Conservation (phyloP, 208 protist genomes). For the Wallacemonas sp. region DNA sequence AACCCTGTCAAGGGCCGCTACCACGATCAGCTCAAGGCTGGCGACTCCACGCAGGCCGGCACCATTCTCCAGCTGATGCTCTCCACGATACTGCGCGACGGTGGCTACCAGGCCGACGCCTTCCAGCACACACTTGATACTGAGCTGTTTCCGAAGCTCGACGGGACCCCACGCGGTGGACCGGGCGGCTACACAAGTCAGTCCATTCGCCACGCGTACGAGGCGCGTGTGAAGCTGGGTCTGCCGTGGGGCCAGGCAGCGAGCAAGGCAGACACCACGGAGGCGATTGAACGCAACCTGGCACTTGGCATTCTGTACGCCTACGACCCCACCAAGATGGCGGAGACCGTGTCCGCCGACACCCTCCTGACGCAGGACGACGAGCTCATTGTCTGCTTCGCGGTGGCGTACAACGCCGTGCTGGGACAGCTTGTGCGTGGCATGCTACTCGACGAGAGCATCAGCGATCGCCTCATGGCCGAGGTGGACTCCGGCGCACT, state of each 20-base stretch:
- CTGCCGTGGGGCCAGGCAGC: slow-evolving; percentile 13
- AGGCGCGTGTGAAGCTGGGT: slow-evolving; percentile 16
- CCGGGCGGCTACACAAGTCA: slow-evolving; percentile 42
- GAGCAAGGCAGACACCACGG: slow-evolving; percentile 32
- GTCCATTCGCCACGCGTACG: slow-evolving; percentile 29
- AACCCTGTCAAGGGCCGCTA: slow-evolving; percentile 31
- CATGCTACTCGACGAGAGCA: slow-evolving; percentile 24
- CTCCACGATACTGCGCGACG: slow-evolving; percentile 24
- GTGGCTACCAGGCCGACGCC: slow-evolving; percentile 18
- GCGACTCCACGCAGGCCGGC: slow-evolving; percentile 33
- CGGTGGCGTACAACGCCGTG: slow-evolving; percentile 40
- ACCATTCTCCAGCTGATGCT: slow-evolving; percentile 36
- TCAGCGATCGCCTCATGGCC: slow-evolving; percentile 25
- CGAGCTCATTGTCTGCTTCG: slow-evolving; percentile 36
- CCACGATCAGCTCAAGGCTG: slow-evolving; percentile 32
- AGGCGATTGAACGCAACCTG: slow-evolving; percentile 32
- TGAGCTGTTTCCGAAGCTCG: slow-evolving; percentile 26
- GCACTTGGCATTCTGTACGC: slow-evolving; percentile 30
- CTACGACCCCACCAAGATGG: slow-evolving; percentile 17
- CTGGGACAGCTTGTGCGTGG: slow-evolving; percentile 31
- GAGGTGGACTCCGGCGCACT: slow-evolving; percentile 28
- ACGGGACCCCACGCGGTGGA: slow-evolving; percentile 23
- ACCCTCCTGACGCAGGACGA: slow-evolving; percentile 33
- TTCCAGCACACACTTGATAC: slow-evolving; percentile 30
- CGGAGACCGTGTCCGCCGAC: slow-evolving; percentile 23